phyloP scores from a whole-genome alignment of 2,329 filamentous ascomycete species.

The Trichoderma atrobrunneum region DNA sequence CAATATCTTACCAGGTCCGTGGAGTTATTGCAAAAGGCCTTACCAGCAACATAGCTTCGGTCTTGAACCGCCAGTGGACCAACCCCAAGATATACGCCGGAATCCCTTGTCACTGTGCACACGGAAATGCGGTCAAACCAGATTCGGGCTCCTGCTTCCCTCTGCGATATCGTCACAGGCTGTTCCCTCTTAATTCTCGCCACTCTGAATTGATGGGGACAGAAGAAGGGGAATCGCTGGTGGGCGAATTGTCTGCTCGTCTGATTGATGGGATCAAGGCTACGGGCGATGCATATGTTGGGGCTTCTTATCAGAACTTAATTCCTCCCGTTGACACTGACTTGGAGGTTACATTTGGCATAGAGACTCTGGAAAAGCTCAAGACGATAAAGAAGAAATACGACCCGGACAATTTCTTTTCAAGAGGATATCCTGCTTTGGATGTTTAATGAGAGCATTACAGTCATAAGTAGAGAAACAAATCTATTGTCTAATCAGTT shows the following conservation, averaged over 20 bases:
- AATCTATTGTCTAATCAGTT: not conserved
- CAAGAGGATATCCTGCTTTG: constrained; percentile 2
- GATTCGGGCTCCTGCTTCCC: not conserved
- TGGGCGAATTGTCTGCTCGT: not conserved
- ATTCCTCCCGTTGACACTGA: not conserved
- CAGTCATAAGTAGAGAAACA: not conserved
- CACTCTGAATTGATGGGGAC: not conserved
- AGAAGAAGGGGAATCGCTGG: not conserved
- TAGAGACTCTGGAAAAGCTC: not conserved
- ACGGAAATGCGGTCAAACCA: not conserved
- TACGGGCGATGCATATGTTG: not conserved
- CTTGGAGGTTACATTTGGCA: not conserved
- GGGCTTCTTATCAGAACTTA: not conserved
- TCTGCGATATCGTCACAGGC: not conserved
- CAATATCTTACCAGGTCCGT: not conserved
- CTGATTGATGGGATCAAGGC: not conserved
- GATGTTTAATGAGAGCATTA: not conserved
- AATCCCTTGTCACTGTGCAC: not conserved
- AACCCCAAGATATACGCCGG: not conserved
- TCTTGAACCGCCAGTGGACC: not conserved
- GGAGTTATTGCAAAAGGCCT: not conserved
- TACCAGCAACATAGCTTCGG: not conserved
- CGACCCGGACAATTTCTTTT: constrained; percentile 6
- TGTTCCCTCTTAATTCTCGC: not conserved
- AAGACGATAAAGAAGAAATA: not conserved